Percentiles rank a stretch among this genome's conserved stretches.
Evolutionary conservation across 345 rosid genomes (phyloP).

Genomic region (Eucalyptus sp.): DNA sequence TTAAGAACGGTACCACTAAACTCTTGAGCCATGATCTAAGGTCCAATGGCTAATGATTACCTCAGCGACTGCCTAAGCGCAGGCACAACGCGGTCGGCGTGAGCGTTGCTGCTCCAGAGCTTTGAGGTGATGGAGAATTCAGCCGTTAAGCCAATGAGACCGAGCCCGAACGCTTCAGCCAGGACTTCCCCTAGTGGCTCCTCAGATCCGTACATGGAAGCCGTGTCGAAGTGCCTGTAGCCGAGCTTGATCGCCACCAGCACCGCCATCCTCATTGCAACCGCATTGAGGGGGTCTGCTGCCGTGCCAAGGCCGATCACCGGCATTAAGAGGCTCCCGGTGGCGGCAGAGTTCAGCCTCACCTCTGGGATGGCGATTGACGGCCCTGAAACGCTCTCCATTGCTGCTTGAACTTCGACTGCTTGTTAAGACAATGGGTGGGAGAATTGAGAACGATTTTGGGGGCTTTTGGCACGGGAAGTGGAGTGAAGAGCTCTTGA

Average conservation of each 20-base stretch:
- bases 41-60: not conserved
- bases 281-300: not conserved
- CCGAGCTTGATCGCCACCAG: slow-evolving; percentile 26
- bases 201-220: slow-evolving; percentile 17
- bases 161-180: slow-evolving; percentile 15
- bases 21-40: not conserved
- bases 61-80: slow-evolving; percentile 22
- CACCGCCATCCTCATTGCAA: not conserved
- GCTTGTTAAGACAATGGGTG: not conserved
- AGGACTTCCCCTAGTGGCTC: slow-evolving; percentile 29
- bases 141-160: slow-evolving; percentile 22
- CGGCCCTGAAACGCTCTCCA: not conserved
- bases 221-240: slow-evolving; percentile 29
- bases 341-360: not conserved
- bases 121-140: slow-evolving; percentile 44
- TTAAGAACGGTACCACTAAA: not conserved
- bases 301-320: slow-evolving; percentile 18
- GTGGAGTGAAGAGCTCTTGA: not conserved
- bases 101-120: slow-evolving; percentile 43
- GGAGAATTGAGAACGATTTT: not conserved
- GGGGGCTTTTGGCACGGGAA: not conserved
- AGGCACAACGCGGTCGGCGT: slow-evolving; percentile 21
- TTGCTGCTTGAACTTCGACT: not conserved
- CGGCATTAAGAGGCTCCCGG: not conserved
- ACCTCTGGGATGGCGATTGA: slow-evolving; percentile 2